A percentile compares a stretch with the other conserved stretches of the same genome.
Conservation (phyloP, 805 yeast species). For the Sungouiella blattae region DNA sequence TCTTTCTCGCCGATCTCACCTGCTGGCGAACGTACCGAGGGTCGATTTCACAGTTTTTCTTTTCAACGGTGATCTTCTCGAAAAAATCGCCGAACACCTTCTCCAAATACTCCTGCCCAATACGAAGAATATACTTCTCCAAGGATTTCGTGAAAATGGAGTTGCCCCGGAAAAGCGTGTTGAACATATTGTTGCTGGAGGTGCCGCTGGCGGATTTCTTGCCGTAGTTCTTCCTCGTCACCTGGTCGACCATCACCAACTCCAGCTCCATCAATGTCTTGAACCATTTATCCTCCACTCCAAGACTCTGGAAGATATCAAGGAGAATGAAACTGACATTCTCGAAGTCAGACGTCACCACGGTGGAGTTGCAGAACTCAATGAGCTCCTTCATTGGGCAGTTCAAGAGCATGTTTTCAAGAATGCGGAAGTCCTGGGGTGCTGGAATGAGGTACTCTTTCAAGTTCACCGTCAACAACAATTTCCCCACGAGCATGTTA, state of each 20-base stretch:
- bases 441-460: conserved; percentile 59
- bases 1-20: conserved; percentile 25
- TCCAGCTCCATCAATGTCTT: conserved; percentile 65
- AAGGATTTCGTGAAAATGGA: conserved; percentile 77
- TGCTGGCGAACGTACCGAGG: conserved; percentile 54
- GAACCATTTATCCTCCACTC: conserved; percentile 71
- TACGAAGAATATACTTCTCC: conserved; percentile 69
- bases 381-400: conserved; percentile 53
- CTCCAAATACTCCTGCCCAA: conserved; percentile 77
- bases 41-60: conserved; percentile 74
- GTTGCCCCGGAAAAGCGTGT: conserved; percentile 78
- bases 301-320: conserved; percentile 71
- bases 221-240: conserved; percentile 42
- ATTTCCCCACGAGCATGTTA: conserved; percentile 51
- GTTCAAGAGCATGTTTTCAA: conserved; percentile 59
- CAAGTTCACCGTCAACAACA: conserved; percentile 49
- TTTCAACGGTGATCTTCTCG: conserved; percentile 46
- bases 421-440: conserved; percentile 52
- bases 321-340: conserved; percentile 56
- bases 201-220: conserved; percentile 22
- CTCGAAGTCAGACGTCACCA: conserved; percentile 45
- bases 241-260: conserved; percentile 45
- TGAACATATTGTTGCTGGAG: conserved; percentile 45
- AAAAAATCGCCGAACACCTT: conserved; percentile 71
- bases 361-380: conserved; percentile 40